Conservation (phyloP, 1,284 basidiomycete genomes). For the Cutaneotrichosporon dermatis region DNA sequence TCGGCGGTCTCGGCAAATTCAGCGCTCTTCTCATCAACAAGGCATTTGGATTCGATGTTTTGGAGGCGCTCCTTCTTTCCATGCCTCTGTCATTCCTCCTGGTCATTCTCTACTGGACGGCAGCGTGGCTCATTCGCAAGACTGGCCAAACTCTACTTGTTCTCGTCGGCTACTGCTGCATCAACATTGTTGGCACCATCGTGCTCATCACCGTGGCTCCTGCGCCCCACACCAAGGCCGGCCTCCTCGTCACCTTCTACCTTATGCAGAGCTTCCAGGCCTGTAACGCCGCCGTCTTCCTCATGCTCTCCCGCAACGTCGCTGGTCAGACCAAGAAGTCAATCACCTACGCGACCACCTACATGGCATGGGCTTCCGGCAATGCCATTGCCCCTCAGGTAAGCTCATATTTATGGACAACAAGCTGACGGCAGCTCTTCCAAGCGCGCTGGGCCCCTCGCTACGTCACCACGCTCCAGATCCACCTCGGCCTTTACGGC, state of each 20-base stretch:
- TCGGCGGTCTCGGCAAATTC: constrained; percentile 34
- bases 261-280: constrained; percentile 11
- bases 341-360: constrained; percentile 17
- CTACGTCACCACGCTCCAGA: constrained; percentile 32
- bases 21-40: constrained; percentile 22
- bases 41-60: constrained; percentile 22
- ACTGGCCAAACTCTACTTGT: constrained; percentile 1
- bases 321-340: constrained; percentile 25
- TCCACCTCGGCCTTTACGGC: constrained; percentile 34
- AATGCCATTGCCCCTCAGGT: neutral
- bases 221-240: constrained; percentile 1
- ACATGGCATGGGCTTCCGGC: constrained; percentile 13
- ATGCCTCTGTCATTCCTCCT: constrained; percentile 22
- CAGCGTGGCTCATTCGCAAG: constrained; percentile 7
- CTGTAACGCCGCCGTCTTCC: constrained; percentile 16
- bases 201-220: constrained; percentile 20
- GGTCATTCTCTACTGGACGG: constrained; percentile 15
- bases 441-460: constrained; percentile 26
- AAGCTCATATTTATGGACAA: too few relatives aligned
- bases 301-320: constrained; percentile 19
- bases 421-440: too few relatives aligned
- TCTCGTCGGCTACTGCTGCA: constrained; percentile 13
- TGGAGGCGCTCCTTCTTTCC: constrained; percentile 17
- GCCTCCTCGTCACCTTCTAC: constrained; percentile 22
- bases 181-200: constrained; percentile 17